phyloP scores from a whole-genome alignment of 2,329 filamentous ascomycete species.

The Bipolaris oryzae region DNA sequence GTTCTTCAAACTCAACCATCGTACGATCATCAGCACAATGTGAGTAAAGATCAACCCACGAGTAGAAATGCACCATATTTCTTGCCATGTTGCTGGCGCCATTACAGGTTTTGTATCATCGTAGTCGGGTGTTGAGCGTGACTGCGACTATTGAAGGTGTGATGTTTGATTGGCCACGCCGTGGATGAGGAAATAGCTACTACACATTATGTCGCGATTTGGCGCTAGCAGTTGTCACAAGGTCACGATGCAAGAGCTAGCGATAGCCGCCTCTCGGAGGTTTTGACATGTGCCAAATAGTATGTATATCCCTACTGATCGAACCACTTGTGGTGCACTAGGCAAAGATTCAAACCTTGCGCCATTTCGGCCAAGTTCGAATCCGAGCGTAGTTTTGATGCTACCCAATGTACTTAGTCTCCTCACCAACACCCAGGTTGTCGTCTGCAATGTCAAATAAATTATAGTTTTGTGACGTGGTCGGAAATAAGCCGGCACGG shows the following conservation, averaged over 20 bases:
- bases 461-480: not conserved
- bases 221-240: slow-evolving; percentile 11
- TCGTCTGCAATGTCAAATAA: not conserved
- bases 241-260: not conserved
- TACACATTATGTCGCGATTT: not conserved
- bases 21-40: slow-evolving; percentile 12
- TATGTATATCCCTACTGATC: not conserved
- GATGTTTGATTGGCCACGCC: slow-evolving; percentile 3
- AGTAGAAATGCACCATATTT: slow-evolving; percentile 2
- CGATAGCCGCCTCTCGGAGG: slow-evolving; percentile 3
- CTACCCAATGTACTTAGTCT: not conserved
- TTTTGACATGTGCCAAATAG: slow-evolving; percentile 5
- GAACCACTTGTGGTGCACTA: slow-evolving; percentile 4
- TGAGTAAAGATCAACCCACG: slow-evolving; percentile 11
- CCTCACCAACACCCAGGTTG: not conserved
- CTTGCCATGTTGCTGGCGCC: not conserved
- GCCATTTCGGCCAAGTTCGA: not conserved
- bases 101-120: not conserved
- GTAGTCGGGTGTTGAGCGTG: slow-evolving; percentile 10
- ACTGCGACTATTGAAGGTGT: not conserved
- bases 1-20: slow-evolving; percentile 15
- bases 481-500: not conserved
- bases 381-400: slow-evolving; percentile 1
- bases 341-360: slow-evolving; percentile 15
- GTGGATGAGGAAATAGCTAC: not conserved